These are phyloP conservation scores for Ceratocystis lukuohia DNA, from an alignment of 2,329 filamentous ascomycete genomes.

Conservation along the genomic window DNA sequence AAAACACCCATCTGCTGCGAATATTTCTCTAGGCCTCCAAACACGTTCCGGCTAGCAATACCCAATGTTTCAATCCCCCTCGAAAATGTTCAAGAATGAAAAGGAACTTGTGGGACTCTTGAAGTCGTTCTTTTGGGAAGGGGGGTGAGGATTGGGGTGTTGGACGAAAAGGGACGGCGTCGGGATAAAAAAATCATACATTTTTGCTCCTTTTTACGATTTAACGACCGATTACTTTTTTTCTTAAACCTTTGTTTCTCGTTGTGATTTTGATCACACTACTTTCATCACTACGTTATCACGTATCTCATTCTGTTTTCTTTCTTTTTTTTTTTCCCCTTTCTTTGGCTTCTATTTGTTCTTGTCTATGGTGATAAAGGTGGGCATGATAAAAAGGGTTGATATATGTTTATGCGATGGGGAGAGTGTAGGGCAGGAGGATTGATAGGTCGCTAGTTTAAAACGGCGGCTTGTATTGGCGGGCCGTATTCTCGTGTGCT, in stretches of 20 bases:
- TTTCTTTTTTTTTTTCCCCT: constrained; percentile 15
- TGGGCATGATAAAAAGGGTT: not conserved
- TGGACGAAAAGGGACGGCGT: constrained; percentile 4
- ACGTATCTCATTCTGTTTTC: constrained; percentile 18
- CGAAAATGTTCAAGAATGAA: constrained; percentile 23
- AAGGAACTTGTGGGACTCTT: not conserved
- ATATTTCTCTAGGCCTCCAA: not conserved
- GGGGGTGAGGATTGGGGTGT: constrained; percentile 4
- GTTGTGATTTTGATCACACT: constrained; percentile 18
- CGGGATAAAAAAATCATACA: not conserved
- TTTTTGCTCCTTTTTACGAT: constrained; percentile 7
- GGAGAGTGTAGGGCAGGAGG: not conserved
- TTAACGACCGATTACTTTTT: constrained; percentile 19
- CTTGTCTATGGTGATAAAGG: not conserved
- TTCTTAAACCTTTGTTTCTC: constrained; percentile 15
- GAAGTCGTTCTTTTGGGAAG: constrained; percentile 7
- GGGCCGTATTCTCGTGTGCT: not conserved
- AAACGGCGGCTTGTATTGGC: not conserved
- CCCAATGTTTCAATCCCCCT: constrained; percentile 26
- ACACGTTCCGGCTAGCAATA: constrained; percentile 25
- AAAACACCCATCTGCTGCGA: constrained; percentile 14
- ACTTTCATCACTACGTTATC: constrained; percentile 12
- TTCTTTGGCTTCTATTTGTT: not conserved
- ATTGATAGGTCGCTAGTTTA: not conserved
- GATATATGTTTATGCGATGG: not conserved